Evolutionary conservation across 2,329 filamentous ascomycete species (phyloP), one percentile per base, ranked within the genome.

Genomic region (Taxawa tesnikishii): DNA sequence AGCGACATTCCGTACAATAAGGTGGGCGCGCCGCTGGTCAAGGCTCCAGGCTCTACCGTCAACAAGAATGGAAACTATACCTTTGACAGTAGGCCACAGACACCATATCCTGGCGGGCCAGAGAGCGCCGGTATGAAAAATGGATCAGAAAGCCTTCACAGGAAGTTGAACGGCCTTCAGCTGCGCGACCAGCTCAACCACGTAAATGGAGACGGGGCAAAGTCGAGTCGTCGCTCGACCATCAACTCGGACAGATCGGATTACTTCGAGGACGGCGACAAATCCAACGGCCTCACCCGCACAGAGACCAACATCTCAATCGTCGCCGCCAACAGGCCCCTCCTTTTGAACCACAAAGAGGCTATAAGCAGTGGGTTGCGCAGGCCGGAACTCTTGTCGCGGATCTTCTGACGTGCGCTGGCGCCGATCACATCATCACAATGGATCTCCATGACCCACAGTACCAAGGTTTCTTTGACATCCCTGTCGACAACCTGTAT

Each of bases 401-500:
- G 31, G 87, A 96, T 54, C 73, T 98, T 27, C 68, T 98, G 43
- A 94, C 85, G 25, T 94, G 87, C 59, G 88, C 90, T 41, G 90
- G 90, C 43, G 85, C 90, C 28, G 88, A 98, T 56, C 90, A 96
- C 58, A 79, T 90, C 53, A 94, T 96, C 54, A 94, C 88, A 18
- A 92, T 98, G 82, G 90, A 98, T 53, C 70, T 98, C 32, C 84
- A 90, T 54, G 88, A 94, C 56, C 82, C 84, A 26, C 85, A 98
- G 59, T 96, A 96, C 52, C 90, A 98, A 59, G 90, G 90, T 33
- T 98, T 94, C 67, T 96, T 98, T 53, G 88, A 98, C 52, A 94
- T 96, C 37, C 90, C 90, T 3, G 90, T 98, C 35, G 90, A 98
- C 62, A 98, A 98, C 55, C 69, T 98, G 12, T 96, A 96, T 60